These are phyloP conservation scores for Penstemon eatonii DNA, from an alignment of 257 asterid species.

Conservation along the genomic window DNA sequence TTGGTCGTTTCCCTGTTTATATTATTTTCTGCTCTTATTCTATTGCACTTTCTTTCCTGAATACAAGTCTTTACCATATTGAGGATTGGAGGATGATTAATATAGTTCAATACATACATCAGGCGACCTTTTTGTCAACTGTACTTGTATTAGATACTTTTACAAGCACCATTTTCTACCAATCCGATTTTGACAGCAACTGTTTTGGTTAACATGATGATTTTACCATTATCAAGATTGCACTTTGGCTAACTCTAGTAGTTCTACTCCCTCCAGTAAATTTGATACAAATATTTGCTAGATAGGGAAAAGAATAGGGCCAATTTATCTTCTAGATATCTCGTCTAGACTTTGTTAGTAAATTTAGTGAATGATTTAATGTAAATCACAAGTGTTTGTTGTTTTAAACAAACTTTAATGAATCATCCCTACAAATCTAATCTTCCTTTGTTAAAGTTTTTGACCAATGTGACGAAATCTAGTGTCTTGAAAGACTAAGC, in stretches of 20 bases:
- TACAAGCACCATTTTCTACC: constrained; percentile 31
- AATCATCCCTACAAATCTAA: constrained; percentile 30
- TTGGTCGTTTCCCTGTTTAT: constrained; percentile 39
- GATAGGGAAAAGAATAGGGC: too few species aligned
- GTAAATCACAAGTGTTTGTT: constrained; percentile 1
- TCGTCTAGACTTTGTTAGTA: constrained; percentile 7
- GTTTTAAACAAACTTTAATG: constrained; percentile 24
- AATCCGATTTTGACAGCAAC: constrained; percentile 16
- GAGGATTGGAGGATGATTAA: constrained; percentile 38
- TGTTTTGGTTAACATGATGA: constrained; percentile 20
- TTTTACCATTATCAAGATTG: constrained; percentile 20
- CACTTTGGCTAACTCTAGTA: constrained; percentile 16
- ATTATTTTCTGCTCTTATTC: constrained; percentile 33
- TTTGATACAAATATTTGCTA: background rate
- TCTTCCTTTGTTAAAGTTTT: constrained; percentile 34
- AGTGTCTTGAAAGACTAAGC: constrained; percentile 33
- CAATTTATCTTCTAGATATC: background rate
- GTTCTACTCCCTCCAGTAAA: background rate
- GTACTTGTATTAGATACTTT: constrained; percentile 37
- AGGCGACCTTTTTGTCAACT: constrained; percentile 35
- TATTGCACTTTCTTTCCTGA: constrained; percentile 20
- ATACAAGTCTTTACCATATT: constrained; percentile 28
- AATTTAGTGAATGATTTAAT: constrained; percentile 1
- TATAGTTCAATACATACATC: constrained; percentile 42
- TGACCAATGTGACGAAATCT: constrained; percentile 39